Conservation (phyloP, 2,329 filamentous ascomycete genomes). For the Trichoderma breve region DNA sequence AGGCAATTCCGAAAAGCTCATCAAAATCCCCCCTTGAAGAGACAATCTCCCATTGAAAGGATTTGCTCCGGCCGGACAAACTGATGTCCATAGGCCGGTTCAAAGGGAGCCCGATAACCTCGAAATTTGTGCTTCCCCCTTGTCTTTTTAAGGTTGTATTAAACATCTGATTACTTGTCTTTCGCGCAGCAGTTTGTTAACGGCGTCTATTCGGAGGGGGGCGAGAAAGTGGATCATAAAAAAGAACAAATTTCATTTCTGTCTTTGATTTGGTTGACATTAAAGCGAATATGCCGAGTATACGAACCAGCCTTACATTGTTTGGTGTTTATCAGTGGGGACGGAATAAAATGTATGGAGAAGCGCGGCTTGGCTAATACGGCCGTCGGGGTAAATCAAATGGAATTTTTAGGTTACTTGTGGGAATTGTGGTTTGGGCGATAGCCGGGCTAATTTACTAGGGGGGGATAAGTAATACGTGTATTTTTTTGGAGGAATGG, state of each 20-base stretch:
- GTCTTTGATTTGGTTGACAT: too few relatives aligned
- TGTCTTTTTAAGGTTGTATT: neutral
- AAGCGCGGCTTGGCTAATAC: slow-evolving; percentile 1
- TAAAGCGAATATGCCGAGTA: neutral
- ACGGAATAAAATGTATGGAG: neutral
- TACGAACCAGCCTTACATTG: neutral
- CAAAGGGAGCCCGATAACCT: neutral
- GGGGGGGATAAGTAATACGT: neutral
- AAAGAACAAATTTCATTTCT: too few relatives aligned
- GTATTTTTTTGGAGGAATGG: neutral
- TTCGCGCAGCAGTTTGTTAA: neutral
- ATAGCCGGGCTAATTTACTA: neutral
- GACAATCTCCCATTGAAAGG: neutral
- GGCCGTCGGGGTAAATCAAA: slow-evolving; percentile 13
- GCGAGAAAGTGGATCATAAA: neutral
- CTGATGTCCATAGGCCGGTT: neutral
- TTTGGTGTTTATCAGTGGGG: neutral
- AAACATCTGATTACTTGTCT: neutral
- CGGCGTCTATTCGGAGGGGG: neutral
- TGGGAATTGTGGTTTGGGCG: neutral
- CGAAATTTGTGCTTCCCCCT: too few relatives aligned
- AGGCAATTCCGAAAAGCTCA: neutral
- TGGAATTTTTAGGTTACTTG: neutral
- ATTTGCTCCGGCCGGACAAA: neutral
- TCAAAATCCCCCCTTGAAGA: neutral